phyloP scores from a whole-genome alignment of 2,329 filamentous ascomycete genomes.

The Pseudocercospora fijiensis region DNA sequence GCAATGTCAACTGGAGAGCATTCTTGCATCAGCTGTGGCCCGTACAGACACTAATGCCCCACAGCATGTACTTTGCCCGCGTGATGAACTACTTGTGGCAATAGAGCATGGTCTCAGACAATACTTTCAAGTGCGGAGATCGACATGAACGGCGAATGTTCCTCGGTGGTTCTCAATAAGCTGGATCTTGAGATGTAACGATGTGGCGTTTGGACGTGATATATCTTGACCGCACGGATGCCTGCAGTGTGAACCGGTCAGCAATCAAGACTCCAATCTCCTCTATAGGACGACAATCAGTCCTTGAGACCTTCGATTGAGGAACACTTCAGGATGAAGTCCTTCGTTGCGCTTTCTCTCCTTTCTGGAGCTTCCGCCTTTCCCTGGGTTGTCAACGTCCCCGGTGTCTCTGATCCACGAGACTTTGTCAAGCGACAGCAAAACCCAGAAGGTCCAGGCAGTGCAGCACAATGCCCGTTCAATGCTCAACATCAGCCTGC shows the following conservation, averaged over 20 bases:
- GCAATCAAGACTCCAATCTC: slow-evolving; percentile 6
- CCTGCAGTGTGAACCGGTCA: slow-evolving; percentile 7
- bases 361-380: slow-evolving; percentile 37
- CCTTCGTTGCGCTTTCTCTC: slow-evolving; percentile 28
- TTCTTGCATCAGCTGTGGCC: neutral
- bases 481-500: slow-evolving; percentile 43
- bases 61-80: neutral
- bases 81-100: slow-evolving; percentile 9
- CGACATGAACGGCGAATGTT: slow-evolving; percentile 3
- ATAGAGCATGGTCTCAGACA: slow-evolving; percentile 7
- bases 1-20: slow-evolving; percentile 4
- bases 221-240: slow-evolving; percentile 9
- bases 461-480: slow-evolving; percentile 40
- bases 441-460: slow-evolving; percentile 32
- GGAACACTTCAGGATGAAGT: slow-evolving; percentile 29
- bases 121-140: slow-evolving; percentile 6
- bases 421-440: slow-evolving; percentile 34
- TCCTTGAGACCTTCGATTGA: neutral
- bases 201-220: slow-evolving; percentile 6
- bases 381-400: slow-evolving; percentile 41
- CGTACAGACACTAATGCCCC: neutral
- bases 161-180: slow-evolving; percentile 14
- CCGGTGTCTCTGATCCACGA: slow-evolving; percentile 27
- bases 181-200: neutral
- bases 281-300: neutral